Conservation (phyloP, 2,329 filamentous ascomycete species). For the Alternaria burnsii region DNA sequence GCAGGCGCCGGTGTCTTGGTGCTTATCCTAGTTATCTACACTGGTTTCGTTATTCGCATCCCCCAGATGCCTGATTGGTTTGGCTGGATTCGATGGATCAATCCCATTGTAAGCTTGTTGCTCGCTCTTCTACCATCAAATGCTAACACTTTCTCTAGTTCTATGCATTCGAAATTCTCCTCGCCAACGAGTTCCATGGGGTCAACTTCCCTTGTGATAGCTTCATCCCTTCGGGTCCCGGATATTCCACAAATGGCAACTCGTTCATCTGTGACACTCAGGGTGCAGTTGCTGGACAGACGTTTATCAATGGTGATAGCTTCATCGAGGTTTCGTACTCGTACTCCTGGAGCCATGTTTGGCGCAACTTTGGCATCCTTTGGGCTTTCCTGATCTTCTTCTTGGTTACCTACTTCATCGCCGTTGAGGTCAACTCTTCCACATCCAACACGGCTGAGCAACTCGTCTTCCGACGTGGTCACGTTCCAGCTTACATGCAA, state of each 20-base stretch:
- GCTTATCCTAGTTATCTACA: slow-evolving; percentile 70
- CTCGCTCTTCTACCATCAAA: background rate
- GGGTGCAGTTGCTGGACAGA: slow-evolving; percentile 52
- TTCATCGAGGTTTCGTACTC: slow-evolving; percentile 43
- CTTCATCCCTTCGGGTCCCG: slow-evolving; percentile 51
- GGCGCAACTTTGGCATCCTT: slow-evolving; percentile 71
- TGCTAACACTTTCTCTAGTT: slow-evolving; percentile 43
- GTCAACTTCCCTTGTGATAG: slow-evolving; percentile 46
- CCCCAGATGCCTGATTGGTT: slow-evolving; percentile 62
- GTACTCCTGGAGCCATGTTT: slow-evolving; percentile 56
- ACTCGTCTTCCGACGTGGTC: slow-evolving; percentile 67
- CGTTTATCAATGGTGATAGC: slow-evolving; percentile 51
- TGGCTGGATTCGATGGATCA: slow-evolving; percentile 64
- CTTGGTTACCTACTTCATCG: slow-evolving; percentile 68
- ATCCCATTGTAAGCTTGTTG: slow-evolving; percentile 64
- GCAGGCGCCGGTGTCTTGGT: slow-evolving; percentile 65
- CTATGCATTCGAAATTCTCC: slow-evolving; percentile 80
- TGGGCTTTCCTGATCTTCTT: slow-evolving; percentile 71
- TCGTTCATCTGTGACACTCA: slow-evolving; percentile 50
- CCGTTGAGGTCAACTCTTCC: slow-evolving; percentile 71
- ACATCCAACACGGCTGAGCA: slow-evolving; percentile 72
- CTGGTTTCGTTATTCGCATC: slow-evolving; percentile 73
- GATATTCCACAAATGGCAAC: slow-evolving; percentile 35
- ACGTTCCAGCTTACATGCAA: slow-evolving; percentile 54
- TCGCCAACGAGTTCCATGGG: slow-evolving; percentile 73